Evolutionary conservation across 192 early-diverging fungal species (phyloP), one percentile per base, ranked within the genome.

Genomic region (Coemansia sp.): DNA sequence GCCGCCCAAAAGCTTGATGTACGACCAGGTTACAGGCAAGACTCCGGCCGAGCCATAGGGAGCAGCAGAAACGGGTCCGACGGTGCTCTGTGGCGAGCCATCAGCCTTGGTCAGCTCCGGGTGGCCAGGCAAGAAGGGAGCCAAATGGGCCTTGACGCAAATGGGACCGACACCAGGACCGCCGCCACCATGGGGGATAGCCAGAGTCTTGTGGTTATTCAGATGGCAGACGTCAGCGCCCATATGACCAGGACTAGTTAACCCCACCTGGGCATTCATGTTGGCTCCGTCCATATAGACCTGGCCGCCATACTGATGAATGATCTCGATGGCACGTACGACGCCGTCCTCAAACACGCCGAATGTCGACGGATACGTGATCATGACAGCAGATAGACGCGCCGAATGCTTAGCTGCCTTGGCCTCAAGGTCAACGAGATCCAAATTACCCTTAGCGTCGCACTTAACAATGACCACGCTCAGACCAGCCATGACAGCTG

Each of bases 141-240:
- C 87, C 66, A 99, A 77, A 77, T 97, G 95, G 25, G 90, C 65
- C 85, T 95, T 94, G 74, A 95, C 95, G 78, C 92, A 93, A 71
- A 99, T 96, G 10, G 95, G 95, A 32, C 97, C 97, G 87, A 99
- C 93, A 64, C 97, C 97, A 11, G 97, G 97, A 46, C 97, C 97
- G 80, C 97, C 97, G 58, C 97, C 97, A 76, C 97, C 97, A 76
- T 99, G 97, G 6, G 97, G 97, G 75, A 99, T 98, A 62, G 91
- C 95, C 86, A 98, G 94, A 21, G 97, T 98, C 91, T 99, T 99
- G 91, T 99, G 97, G 82, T 97, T 87, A 90, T 99, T 99, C 84
- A 99, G 86, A 77, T 99, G 97, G 86, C 97, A 99, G 32, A 99
- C 97, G 85, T 99, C 97, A 63, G 96, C 96, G 41, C 97, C 97